Evolutionary conservation across 805 yeast species (phyloP).

Genomic region (Starmerella geochares): DNA sequence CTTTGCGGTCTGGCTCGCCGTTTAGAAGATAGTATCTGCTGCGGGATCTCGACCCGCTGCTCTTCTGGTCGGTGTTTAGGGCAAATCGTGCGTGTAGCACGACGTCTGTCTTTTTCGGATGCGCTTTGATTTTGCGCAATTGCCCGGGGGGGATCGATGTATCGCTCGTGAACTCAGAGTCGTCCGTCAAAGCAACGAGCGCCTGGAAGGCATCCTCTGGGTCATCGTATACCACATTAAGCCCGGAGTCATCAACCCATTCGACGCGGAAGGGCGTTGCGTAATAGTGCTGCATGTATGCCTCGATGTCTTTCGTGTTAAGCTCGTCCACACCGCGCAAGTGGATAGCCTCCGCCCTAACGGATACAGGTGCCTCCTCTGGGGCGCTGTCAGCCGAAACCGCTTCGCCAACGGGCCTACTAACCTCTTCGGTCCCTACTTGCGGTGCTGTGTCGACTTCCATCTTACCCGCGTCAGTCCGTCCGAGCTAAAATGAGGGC

Average conservation of each 20-base stretch:
- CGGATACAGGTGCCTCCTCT: background rate
- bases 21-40: slow-evolving; percentile 58
- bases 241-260: slow-evolving; percentile 57
- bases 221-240: slow-evolving; percentile 46
- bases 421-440: background rate
- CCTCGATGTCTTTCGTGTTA: slow-evolving; percentile 49
- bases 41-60: slow-evolving; percentile 44
- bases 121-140: slow-evolving; percentile 30
- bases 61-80: slow-evolving; percentile 46
- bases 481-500: no score
- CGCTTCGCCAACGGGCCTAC: no score
- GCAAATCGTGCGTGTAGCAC: slow-evolving; percentile 42
- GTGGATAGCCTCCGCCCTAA: slow-evolving; percentile 41
- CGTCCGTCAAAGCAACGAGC: slow-evolving; percentile 33
- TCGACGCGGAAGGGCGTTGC: slow-evolving; percentile 36
- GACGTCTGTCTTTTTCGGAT: slow-evolving; percentile 31
- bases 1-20: slow-evolving; percentile 52
- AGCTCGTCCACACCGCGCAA: slow-evolving; percentile 56
- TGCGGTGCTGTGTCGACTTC: slow-evolving; percentile 4
- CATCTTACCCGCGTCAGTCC: no score
- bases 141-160: slow-evolving; percentile 20
- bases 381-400: background rate
- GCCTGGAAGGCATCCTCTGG: slow-evolving; percentile 35
- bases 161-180: slow-evolving; percentile 25
- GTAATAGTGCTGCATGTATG: slow-evolving; percentile 42